Base-by-base conservation (phyloP, 129 eudicot species). In the Chrysanthemum lavandulifolium region DNA sequence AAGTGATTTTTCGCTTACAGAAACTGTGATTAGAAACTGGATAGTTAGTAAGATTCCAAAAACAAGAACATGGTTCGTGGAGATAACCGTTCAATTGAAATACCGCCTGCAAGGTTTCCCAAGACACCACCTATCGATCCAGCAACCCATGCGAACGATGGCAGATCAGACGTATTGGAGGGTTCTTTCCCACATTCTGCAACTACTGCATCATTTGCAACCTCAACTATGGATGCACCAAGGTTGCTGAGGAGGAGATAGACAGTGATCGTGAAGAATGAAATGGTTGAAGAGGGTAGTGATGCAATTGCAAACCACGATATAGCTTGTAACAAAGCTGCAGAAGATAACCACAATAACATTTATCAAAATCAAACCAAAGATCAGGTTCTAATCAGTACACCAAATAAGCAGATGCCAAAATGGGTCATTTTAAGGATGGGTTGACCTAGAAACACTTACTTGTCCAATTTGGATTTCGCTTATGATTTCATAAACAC, bases 191-290 rank as follows among this genome's bases (percentile, higher is more conserved):
- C 83, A 14, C 86, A 81, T 81, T 95, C 97, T 11, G 99, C 96
- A 43, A 95, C 97, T 7, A 95, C 82, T 25, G 97, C 99, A 70
- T 95, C 99, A 67, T 90, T 95, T 11, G 97, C 99, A 61, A 95
- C 99, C 83, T 95, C 99, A 18, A 78, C 91, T 66, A 95, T 29
- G 0, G 97, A 83, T 52, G 97, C 99, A 61, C 99, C 99, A 45
- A 95, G 86, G 78, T 95, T 95, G 13, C 99, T 83, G 4, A 90
- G 86, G 27, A 95, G 91, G 62, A 95, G 97, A 83, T 70, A 88
- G 19, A 83, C 1, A 8, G 94, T 88, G 65, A 90, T 77, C 8
- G 80, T 70, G 63, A 82, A 78, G 78, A 95, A 83, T n/a, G 99
- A 90, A 71, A 85, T 77, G 70, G 83, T 78, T 53, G 94, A 84